These are phyloP conservation scores for Eucalyptus globulus DNA, from an alignment of 345 rosid species.

Conservation along the genomic window DNA sequence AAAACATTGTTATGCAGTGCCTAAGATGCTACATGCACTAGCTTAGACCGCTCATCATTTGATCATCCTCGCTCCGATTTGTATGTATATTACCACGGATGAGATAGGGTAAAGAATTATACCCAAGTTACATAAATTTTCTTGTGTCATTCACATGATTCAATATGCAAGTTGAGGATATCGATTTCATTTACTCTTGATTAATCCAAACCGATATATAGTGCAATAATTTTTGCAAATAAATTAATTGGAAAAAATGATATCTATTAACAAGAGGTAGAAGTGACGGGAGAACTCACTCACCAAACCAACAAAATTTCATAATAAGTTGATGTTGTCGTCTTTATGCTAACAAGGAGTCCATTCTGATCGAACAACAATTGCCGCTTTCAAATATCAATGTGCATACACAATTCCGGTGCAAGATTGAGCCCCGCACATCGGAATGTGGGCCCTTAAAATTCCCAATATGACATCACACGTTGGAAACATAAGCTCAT, in stretches of 20 bases:
- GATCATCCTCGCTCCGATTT: not conserved
- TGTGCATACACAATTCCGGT: not conserved
- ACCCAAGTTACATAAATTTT: no score
- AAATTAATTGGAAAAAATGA: no score
- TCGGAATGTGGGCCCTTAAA: not conserved
- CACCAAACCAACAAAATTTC: not conserved
- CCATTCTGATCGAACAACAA: not conserved
- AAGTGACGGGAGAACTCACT: not conserved
- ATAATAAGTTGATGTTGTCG: no score
- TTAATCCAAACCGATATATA: accelerated
- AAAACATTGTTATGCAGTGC: no score
- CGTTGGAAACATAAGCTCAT: accelerated
- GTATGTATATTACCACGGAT: no score
- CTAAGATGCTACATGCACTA: not conserved
- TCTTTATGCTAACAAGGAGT: not conserved
- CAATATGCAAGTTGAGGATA: no score
- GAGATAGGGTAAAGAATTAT: not conserved
- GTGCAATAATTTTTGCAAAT: no score
- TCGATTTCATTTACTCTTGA: not conserved
- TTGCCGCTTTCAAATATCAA: not conserved
- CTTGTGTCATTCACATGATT: not conserved
- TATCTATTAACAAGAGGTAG: not conserved
- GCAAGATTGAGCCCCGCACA: not conserved
- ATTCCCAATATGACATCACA: not conserved
- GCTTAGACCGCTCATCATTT: not conserved